Conservation (phyloP, 2,329 filamentous ascomycete genomes). For the Shiraia bambusicola region DNA sequence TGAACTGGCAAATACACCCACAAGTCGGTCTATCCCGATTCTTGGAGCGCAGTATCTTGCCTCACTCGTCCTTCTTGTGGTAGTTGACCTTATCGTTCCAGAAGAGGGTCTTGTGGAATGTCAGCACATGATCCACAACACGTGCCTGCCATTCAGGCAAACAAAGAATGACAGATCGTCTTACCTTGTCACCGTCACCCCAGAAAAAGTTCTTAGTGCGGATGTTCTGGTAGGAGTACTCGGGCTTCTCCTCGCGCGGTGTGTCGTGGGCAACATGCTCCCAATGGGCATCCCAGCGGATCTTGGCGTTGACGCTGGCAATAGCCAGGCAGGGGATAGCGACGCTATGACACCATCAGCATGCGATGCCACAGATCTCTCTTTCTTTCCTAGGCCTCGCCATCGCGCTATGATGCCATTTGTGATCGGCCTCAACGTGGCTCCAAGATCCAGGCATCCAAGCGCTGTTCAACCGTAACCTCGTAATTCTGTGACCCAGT, state of each 20-base stretch:
- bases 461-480: not conserved
- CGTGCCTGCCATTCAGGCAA: not conserved
- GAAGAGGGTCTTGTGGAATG: slow-evolving; percentile 52
- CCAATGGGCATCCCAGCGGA: slow-evolving; percentile 95
- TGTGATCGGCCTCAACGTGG: too few relatives aligned
- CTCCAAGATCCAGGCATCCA: too few relatives aligned
- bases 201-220: slow-evolving; percentile 93
- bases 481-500: not conserved
- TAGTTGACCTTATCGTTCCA: slow-evolving; percentile 97
- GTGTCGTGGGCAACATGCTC: slow-evolving; percentile 82
- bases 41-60: slow-evolving; percentile 16
- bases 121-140: slow-evolving; percentile 3
- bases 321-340: slow-evolving; percentile 72
- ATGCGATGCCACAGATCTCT: not conserved
- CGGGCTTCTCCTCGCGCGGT: slow-evolving; percentile 83
- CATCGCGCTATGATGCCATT: too few relatives aligned
- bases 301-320: slow-evolving; percentile 78
- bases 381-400: slow-evolving; percentile 3
- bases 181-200: slow-evolving; percentile 93
- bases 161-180: slow-evolving; percentile 17
- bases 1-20: slow-evolving; percentile 17
- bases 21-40: not conserved
- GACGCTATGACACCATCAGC: slow-evolving; percentile 58
- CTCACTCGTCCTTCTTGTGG: slow-evolving; percentile 79
- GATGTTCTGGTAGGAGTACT: slow-evolving; percentile 98